Evolutionary conservation across 139 green algal species (phyloP), one percentile per base, ranked within the genome.

Genomic region (Monoraphidium neglectum): DNA sequence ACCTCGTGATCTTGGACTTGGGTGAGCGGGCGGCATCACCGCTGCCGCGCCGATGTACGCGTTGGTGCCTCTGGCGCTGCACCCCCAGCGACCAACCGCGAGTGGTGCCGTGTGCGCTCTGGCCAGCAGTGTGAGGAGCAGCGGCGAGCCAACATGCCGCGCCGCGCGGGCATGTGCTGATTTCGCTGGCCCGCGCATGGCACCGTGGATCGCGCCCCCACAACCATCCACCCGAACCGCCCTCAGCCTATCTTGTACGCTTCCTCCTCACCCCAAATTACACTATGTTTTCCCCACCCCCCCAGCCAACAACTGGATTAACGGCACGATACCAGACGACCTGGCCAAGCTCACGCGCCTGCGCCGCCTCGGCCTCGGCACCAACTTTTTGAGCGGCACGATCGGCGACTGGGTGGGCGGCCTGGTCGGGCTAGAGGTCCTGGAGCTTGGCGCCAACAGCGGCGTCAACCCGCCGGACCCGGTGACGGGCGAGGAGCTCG

Each of bases 251-350:
- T 40, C 4, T 38, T 21, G 1, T 26, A 62, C 30, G 54, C 51
- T 59, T 21, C 21, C 16, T 21, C n/a, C 5, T 6, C n/a, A 37
- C 26, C 26, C 56, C n/a, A 33, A 30, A 56, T 24, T 35, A 53
- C 36, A 4, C 57, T 0, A 16, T 35, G 30, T 38, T 16, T 21
- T 28, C 35, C 2, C 62, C 16, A 64, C 43, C 62, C 4, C 1
- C 54, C 18, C 73, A 79, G 75, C 53, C 30, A 82, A 81, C 72
- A 88, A 88, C 76, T 77, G 33, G 67, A 76, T 88, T 56, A 56
- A 32, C 15, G 78, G 78, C 40, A 64, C 43, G 36, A 60, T 88
- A 0, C 54, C 46, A 8, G 3, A 33, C 3, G 16, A 30, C 8
- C 37, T 82, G 54, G 56, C 61, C 70, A 47, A 47, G 24, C 57